Base-by-base conservation (phyloP, 805 yeast genomes). In the Yarrowia alimentaria region DNA sequence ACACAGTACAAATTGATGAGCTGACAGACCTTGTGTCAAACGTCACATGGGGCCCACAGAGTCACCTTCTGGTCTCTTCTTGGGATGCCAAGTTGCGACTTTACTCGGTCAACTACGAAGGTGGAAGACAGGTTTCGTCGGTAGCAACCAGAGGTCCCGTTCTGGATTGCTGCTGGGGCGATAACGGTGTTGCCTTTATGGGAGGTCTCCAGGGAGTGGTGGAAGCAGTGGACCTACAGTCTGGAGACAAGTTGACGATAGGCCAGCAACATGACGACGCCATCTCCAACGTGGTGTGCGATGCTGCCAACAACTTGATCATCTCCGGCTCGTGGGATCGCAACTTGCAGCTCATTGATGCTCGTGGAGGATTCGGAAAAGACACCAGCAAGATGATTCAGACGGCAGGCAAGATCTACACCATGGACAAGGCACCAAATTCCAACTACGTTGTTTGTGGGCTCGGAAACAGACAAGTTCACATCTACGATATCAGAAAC, bases 311-410 rank as follows among this genome's bases (percentile, higher is more conserved):
- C 6, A 60, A 68, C 13, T 55, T 66, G 1, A 50, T 83, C 2
- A 63, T 80, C 1, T 69, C 80, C 2, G 83, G 83, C 0, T 76
- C 86, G 0, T 82, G 88, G 81, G 83, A 80, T 60, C 77, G 76
- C 3, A 54, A 69, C 0, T 48, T 84, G 7, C 74, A 69, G 51
- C 62, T 74, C 13, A 62, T 75, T 6, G 86, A 83, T 60, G 60
- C 68, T 5, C 58, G 72, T 1, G 55, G 70, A 13, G 47, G 47
- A 2, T 40, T 40, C 9, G 47, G 47, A 1, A 40, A 28, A 24
- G 19, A 19, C 22, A 37, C 47, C 5, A 54, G 56, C 12, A 57
- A 57, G 12, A 26, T 53, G 7, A 53, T 61, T 16, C 43, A 49
- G 8, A 53, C 74, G 13, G 71, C 75, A 0, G 71, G 71, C 6